Conservation (phyloP, 148 eudicot genomes). For the Simmondsia chinensis region DNA sequence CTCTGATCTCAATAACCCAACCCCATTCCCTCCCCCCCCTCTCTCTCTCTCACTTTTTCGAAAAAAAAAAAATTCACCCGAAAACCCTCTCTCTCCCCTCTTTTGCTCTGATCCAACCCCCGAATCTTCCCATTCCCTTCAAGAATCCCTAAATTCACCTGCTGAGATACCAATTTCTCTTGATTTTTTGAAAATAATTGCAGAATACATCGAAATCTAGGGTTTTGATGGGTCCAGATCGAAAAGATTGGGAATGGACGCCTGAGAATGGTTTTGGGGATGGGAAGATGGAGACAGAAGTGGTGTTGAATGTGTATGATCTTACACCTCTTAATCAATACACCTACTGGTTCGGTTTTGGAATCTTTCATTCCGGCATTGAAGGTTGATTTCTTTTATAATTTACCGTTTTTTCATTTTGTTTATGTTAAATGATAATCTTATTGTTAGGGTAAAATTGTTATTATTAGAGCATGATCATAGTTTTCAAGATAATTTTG, state of each 20-base stretch:
- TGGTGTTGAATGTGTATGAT: slow-evolving; percentile 60
- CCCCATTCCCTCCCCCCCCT: too few relatives aligned
- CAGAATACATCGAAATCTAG: too few relatives aligned
- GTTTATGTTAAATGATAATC: background rate
- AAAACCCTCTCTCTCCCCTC: too few relatives aligned
- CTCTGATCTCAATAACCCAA: too few relatives aligned
- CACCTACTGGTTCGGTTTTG: slow-evolving; percentile 70
- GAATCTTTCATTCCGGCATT: slow-evolving; percentile 83
- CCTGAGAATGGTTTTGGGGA: slow-evolving; percentile 9
- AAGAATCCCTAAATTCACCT: too few relatives aligned
- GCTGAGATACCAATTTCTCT: too few relatives aligned
- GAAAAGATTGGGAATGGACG: slow-evolving; percentile 7
- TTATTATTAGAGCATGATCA: background rate
- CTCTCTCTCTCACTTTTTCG: too few relatives aligned
- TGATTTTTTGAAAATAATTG: too few relatives aligned
- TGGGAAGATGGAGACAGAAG: slow-evolving; percentile 37
- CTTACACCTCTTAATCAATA: slow-evolving; percentile 65
- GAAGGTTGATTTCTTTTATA: slow-evolving; percentile 31
- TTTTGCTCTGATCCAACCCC: too few relatives aligned
- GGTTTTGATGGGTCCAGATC: slow-evolving; percentile 31
- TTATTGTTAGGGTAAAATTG: background rate
- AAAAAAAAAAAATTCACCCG: too few relatives aligned
- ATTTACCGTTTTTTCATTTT: background rate
- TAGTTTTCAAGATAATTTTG: too few relatives aligned
- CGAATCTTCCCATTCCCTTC: too few relatives aligned